Conservation (phyloP, 441 rosid species). For the Aquilaria agallochum region DNA sequence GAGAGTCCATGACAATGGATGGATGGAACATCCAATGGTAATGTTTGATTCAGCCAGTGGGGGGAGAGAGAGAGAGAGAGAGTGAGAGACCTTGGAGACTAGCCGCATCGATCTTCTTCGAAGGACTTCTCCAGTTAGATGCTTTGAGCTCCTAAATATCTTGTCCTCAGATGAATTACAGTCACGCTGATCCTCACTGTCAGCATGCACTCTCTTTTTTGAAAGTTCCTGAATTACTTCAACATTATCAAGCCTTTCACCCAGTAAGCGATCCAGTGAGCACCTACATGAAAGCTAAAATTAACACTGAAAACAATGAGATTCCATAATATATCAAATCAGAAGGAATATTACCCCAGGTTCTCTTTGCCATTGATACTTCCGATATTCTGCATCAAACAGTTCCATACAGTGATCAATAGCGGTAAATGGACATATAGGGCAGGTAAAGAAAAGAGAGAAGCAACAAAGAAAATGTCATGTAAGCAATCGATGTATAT, state of each 20-base stretch:
- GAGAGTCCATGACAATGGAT: neutral
- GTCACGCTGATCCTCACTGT: constrained; percentile 22
- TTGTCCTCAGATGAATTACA: constrained; percentile 20
- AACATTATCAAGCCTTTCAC: constrained; percentile 21
- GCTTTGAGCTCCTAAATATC: constrained; percentile 33
- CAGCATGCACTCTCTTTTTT: constrained; percentile 30
- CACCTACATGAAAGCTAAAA: constrained; percentile 36
- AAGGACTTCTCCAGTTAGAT: constrained; percentile 22
- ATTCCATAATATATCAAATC: constrained; percentile 12
- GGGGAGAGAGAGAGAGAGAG: constrained; percentile 9
- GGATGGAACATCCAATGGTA: neutral
- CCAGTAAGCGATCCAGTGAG: constrained; percentile 28
- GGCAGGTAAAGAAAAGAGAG: constrained; percentile 4
- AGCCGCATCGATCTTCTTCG: constrained; percentile 59
- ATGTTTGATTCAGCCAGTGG: neutral
- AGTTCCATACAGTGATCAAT: constrained; percentile 13
- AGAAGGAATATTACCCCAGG: constrained; percentile 51
- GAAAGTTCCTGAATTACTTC: constrained; percentile 23
- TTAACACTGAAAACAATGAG: constrained; percentile 16
- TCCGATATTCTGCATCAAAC: constrained; percentile 65
- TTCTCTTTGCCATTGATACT: constrained; percentile 40
- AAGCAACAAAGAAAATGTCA: neutral
- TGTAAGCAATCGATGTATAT: neutral
- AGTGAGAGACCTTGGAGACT: constrained; percentile 46
- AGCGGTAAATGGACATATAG: constrained; percentile 2